Percentiles rank a stretch among this genome's conserved stretches.
phyloP scores from a whole-genome alignment of 352 stramenopile species.

The Globisporangium paddicum region DNA sequence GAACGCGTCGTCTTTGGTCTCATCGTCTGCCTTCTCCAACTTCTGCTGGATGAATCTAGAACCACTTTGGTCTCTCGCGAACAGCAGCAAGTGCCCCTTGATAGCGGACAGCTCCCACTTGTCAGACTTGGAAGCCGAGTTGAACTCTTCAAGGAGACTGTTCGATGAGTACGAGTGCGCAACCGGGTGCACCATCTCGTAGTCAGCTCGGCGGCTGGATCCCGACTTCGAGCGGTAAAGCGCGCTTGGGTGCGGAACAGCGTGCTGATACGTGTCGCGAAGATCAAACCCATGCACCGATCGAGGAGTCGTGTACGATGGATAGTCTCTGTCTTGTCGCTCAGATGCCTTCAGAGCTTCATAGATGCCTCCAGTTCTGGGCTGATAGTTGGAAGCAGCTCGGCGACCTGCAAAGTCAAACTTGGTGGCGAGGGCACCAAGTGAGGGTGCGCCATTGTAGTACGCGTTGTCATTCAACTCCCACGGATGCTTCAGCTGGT shows the following conservation, averaged over 20 bases:
- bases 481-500: conserved; percentile 9
- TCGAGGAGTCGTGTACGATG: neutral
- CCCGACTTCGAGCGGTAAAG: conserved; percentile 28
- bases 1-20: conserved; percentile 68
- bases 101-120: conserved; percentile 82
- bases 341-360: conserved; percentile 7
- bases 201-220: conserved; percentile 21
- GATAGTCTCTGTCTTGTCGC: neutral
- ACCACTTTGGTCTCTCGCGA: conserved; percentile 82
- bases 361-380: conserved; percentile 7
- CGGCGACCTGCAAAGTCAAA: conserved; percentile 3
- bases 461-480: neutral
- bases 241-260: conserved; percentile 19
- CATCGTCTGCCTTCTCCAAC: conserved; percentile 79
- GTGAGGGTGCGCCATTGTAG: neutral
- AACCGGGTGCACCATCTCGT: conserved; percentile 44
- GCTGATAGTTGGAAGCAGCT: neutral
- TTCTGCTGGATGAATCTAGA: conserved; percentile 89
- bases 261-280: conserved; percentile 19
- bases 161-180: conserved; percentile 66
- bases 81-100: conserved; percentile 80
- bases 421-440: neutral
- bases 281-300: conserved; percentile 15
- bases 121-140: conserved; percentile 53
- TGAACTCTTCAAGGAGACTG: conserved; percentile 82